Evolutionary conservation across 2,329 filamentous ascomycete species (phyloP), one percentile per base, ranked within the genome.

Genomic region (Alternaria dauci): DNA sequence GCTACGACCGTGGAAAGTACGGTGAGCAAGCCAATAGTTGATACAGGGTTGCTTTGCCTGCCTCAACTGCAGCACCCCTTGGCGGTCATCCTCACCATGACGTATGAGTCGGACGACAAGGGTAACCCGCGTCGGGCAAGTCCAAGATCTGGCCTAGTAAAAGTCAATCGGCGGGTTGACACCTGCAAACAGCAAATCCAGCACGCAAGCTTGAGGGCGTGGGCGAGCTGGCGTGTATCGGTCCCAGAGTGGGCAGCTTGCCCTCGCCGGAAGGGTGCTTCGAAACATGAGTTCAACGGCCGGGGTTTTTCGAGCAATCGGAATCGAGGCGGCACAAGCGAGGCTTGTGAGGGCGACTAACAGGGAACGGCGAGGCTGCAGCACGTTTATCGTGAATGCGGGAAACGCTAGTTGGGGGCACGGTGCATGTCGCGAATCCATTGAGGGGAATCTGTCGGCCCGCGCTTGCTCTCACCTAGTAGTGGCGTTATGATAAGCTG

Each of bases 401-500:
- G 44, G 53, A 58, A 57, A 58, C 55, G 52, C 57, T 62, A 65
- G 62, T 41, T 30, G 32, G 54, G 59, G 59, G 61, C 63, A 58
- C 38, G 25, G 58, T 59, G 58, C 52, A 59, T 47, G 50, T 55
- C 57, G 51, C 52, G 20, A 42, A 25, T 38, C 41, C 39, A 55
- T 42, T 55, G 61, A 66, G 61, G 63, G 60, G 60, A 63, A 64
- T 59, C 46, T 43, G 56, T 56, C 66, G 63, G 66, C 57, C 66
- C 66, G 55, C 52, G 66, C 60, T 62, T 59, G 59, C 63, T 62
- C 52, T 58, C 59, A 59, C 52, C 55, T 66, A 68, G 61, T 66
- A 68, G 61, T 61, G 56, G 60, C 57, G 34, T 51, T 55, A 38
- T 63, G 59, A 65, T 65, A 68, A 67, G 64, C 64, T 66, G 58